phyloP scores from a whole-genome alignment of 768 basidiomycete species.

The Phylloporus scabripes region DNA sequence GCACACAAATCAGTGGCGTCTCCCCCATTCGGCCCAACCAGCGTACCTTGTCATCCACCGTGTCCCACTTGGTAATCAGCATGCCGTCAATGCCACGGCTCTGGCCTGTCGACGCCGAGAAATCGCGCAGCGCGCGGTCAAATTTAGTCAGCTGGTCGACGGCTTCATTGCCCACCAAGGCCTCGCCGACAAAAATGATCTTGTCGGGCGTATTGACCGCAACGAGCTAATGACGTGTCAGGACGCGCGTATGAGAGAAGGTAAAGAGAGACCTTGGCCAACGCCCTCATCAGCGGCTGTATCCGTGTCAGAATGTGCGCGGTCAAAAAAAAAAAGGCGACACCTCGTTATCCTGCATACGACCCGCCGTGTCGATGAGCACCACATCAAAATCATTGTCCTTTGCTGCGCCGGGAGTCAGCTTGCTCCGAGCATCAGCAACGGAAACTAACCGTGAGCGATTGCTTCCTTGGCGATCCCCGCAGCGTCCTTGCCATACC shows the following conservation, averaged over 20 bases:
- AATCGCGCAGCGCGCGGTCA: slow-evolving; percentile 89
- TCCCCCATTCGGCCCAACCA: not conserved
- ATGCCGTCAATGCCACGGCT: slow-evolving; percentile 96
- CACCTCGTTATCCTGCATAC: slow-evolving; percentile 99
- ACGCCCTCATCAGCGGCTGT: slow-evolving; percentile 92
- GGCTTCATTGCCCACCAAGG: slow-evolving; percentile 96
- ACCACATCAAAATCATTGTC: slow-evolving; percentile 95
- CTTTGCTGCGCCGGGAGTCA: slow-evolving; percentile 47
- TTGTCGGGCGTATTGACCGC: slow-evolving; percentile 94
- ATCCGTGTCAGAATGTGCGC: slow-evolving; percentile 6
- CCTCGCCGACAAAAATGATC: slow-evolving; percentile 97
- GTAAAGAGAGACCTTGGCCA: slow-evolving; percentile 69
- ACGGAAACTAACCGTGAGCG: slow-evolving; percentile 57
- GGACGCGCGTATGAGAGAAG: not conserved
- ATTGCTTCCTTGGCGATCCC: slow-evolving; percentile 97
- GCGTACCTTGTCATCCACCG: slow-evolving; percentile 90
- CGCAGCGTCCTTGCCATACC: slow-evolving; percentile 99
- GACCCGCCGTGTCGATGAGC: slow-evolving; percentile 93
- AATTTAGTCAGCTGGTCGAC: slow-evolving; percentile 98
- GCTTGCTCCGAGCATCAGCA: not conserved
- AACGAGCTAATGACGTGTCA: slow-evolving; percentile 56
- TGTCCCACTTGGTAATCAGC: slow-evolving; percentile 99
- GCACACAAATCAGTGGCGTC: slow-evolving; percentile 4
- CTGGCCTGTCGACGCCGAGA: slow-evolving; percentile 64
- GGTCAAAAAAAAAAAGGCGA: slow-evolving; percentile 6